These are phyloP conservation scores for Arachnopeziza araneosa DNA, from an alignment of 2,329 filamentous ascomycete genomes.

Conservation along the genomic window DNA sequence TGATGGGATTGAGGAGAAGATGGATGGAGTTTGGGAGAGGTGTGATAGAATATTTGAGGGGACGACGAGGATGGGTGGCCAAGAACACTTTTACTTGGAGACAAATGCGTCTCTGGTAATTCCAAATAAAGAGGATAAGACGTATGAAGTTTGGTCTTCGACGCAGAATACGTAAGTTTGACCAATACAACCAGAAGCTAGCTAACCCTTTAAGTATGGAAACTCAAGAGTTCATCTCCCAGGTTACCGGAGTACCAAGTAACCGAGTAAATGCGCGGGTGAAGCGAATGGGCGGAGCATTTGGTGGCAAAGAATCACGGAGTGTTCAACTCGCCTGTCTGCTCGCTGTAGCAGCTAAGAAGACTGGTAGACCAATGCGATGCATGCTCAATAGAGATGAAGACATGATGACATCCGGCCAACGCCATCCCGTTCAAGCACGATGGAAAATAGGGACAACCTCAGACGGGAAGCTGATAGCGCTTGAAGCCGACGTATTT, in stretches of 20 bases:
- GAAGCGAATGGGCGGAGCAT: conserved; percentile 90
- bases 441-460: conserved; percentile 89
- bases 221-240: conserved; percentile 80
- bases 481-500: conserved; percentile 82
- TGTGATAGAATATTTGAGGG: conserved; percentile 55
- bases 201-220: conserved; percentile 48
- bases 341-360: conserved; percentile 78
- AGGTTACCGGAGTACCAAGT: conserved; percentile 73
- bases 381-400: conserved; percentile 96
- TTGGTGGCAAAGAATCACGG: conserved; percentile 89
- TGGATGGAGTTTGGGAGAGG: conserved; percentile 20
- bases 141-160: conserved; percentile 87
- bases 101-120: conserved; percentile 80
- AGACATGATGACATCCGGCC: conserved; percentile 85
- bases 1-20: conserved; percentile 59
- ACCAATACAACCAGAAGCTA: not conserved
- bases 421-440: conserved; percentile 84
- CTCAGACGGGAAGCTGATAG: conserved; percentile 82
- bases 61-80: conserved; percentile 79
- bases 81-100: conserved; percentile 95
- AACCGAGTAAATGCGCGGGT: conserved; percentile 88
- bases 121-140: conserved; percentile 83
- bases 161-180: conserved; percentile 69
- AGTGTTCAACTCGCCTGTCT: conserved; percentile 79
- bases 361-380: conserved; percentile 71